phyloP scores from a whole-genome alignment of 73 alveolate species.

The Stentor coeruleus region DNA sequence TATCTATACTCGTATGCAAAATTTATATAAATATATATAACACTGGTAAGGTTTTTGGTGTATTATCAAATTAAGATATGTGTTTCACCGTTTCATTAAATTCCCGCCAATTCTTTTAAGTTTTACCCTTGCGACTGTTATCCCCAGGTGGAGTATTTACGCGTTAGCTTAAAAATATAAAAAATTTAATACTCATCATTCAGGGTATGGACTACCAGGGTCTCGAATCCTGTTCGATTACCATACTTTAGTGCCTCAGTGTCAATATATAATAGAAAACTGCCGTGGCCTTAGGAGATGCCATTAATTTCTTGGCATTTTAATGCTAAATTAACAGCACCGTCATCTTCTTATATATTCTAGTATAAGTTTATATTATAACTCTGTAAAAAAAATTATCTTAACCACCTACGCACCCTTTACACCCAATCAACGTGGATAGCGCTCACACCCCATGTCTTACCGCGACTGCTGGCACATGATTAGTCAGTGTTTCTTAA shows the following conservation, averaged over 20 bases:
- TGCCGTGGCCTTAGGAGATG: slow-evolving; percentile 55
- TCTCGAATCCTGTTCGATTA: slow-evolving; percentile 58
- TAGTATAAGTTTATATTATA: too few species aligned
- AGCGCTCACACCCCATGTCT: slow-evolving; percentile 61
- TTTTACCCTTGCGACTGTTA: slow-evolving; percentile 50
- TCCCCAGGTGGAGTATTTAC: slow-evolving; percentile 53
- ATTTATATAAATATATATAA: background rate
- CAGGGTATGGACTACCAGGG: slow-evolving; percentile 60
- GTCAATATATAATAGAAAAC: slow-evolving; percentile 27
- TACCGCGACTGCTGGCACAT: slow-evolving; percentile 73
- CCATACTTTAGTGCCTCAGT: slow-evolving; percentile 42
- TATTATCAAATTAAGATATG: slow-evolving; percentile 54
- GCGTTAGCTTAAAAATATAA: slow-evolving; percentile 35
- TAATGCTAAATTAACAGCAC: slow-evolving; percentile 29
- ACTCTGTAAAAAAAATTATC: background rate
- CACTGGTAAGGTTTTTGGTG: slow-evolving; percentile 48
- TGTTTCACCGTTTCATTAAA: slow-evolving; percentile 51
- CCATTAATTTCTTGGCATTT: slow-evolving; percentile 26
- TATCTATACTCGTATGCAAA: too few species aligned
- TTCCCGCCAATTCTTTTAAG: slow-evolving; percentile 62
- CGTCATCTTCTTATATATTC: background rate
- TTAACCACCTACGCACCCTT: slow-evolving; percentile 38
- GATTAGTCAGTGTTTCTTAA: slow-evolving; percentile 52
- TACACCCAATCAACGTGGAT: slow-evolving; percentile 49
- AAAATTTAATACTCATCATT: slow-evolving; percentile 35